Evolutionary conservation across 345 rosid species (phyloP).

Genomic region (Gossypium arboreum): DNA sequence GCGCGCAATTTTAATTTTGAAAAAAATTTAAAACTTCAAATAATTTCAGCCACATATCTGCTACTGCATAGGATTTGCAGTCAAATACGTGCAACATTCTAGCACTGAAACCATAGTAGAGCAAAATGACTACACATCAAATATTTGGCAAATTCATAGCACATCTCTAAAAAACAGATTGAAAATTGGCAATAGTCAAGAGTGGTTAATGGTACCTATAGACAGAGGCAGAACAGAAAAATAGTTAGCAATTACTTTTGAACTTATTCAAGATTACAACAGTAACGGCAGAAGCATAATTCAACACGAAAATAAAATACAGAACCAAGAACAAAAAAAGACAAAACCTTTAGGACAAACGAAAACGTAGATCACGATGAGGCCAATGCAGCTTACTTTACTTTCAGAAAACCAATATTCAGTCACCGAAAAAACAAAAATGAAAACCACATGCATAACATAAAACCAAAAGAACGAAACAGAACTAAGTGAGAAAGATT

Average conservation of each 20-base stretch:
- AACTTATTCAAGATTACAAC: background rate
- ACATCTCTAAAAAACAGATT: background rate
- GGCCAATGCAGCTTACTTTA: background rate
- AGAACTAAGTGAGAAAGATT: background rate
- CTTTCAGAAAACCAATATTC: background rate
- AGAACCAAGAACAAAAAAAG: background rate
- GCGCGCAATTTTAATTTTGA: background rate
- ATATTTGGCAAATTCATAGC: background rate
- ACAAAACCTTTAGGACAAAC: background rate
- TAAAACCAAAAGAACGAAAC: background rate
- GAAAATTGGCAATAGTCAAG: background rate
- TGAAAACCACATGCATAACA: background rate
- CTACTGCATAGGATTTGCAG: background rate
- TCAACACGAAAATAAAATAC: background rate
- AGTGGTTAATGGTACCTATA: background rate
- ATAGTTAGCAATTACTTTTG: background rate
- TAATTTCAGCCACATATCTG: background rate
- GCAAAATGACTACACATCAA: background rate
- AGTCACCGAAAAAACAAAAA: background rate
- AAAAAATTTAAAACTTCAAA: constrained; percentile 3
- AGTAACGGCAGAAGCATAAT: constrained; percentile 3
- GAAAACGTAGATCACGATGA: background rate
- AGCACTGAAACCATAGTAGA: background rate
- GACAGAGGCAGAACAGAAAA: background rate
- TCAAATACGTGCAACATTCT: background rate